Evolutionary conservation across 371 early-diverging fungal genomes (phyloP).

Genomic region (Batkoa obscura): DNA sequence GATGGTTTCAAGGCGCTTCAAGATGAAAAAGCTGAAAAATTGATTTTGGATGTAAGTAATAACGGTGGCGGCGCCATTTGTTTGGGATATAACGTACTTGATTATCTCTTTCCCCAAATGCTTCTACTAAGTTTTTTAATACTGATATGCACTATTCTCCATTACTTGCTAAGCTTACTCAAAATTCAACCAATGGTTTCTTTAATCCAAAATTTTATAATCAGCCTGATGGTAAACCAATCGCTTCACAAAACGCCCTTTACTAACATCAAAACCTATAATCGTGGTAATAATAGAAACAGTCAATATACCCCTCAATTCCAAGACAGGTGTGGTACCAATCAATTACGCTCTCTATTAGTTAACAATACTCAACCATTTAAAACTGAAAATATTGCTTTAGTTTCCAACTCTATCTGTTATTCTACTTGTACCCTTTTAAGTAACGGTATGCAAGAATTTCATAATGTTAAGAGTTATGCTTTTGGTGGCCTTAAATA

Average conservation of each 20-base stretch:
- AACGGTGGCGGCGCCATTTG: conserved; percentile 3
- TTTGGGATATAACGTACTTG: neutral
- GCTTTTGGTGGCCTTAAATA: neutral
- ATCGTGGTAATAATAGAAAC: neutral
- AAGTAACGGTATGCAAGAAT: neutral
- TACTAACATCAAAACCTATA: neutral
- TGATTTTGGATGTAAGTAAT: neutral
- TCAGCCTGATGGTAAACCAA: neutral
- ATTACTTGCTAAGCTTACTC: neutral
- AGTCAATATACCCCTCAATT: neutral
- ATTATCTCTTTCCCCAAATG: neutral
- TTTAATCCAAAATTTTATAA: neutral
- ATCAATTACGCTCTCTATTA: neutral
- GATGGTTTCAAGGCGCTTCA: neutral
- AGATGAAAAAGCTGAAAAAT: neutral
- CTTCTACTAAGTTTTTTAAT: neutral
- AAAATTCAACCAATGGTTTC: neutral
- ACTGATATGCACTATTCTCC: neutral
- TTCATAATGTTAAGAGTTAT: neutral
- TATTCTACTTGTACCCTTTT: neutral
- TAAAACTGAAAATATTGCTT: neutral
- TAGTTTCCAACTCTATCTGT: neutral
- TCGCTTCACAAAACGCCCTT: neutral
- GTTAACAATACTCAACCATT: neutral
- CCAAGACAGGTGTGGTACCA: neutral